Percentiles rank a stretch among this genome's conserved stretches.
These are phyloP conservation scores for Ilyonectria mors-panacis DNA, from an alignment of 2,329 filamentous ascomycete genomes.

Conservation along the genomic window DNA sequence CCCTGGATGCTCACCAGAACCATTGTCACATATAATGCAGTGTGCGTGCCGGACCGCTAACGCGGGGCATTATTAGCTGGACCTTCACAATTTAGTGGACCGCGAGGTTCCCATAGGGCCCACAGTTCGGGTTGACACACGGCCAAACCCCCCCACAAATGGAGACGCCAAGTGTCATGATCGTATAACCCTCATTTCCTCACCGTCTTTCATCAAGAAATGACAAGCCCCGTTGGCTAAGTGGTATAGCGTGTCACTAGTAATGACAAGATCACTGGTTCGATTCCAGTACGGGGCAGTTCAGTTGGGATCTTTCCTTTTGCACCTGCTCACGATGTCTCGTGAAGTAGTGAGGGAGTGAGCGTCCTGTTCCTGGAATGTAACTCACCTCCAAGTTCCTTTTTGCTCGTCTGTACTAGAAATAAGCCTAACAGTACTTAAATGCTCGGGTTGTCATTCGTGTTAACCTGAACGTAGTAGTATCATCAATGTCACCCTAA, in stretches of 20 bases:
- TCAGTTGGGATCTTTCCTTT: slow-evolving; percentile 1
- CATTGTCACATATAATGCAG: too few relatives aligned
- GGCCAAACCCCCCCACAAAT: neutral
- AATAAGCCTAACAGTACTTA: too few relatives aligned
- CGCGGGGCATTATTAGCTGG: too few relatives aligned
- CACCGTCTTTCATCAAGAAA: neutral
- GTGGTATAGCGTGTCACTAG: slow-evolving; percentile 51
- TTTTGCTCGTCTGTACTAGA: neutral
- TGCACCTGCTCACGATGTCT: neutral
- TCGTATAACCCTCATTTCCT: neutral
- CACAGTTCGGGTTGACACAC: neutral
- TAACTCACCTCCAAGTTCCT: neutral
- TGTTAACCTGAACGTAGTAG: too few relatives aligned
- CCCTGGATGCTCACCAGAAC: too few relatives aligned
- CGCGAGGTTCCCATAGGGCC: neutral
- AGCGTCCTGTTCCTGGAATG: neutral
- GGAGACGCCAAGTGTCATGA: neutral
- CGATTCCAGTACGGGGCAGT: slow-evolving; percentile 48
- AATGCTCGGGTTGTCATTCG: too few relatives aligned
- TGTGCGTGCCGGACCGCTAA: too few relatives aligned
- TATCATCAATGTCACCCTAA: too few relatives aligned
- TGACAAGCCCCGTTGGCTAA: slow-evolving; percentile 46
- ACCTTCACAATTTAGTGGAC: too few relatives aligned
- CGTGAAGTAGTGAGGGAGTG: neutral
- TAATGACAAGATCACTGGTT: slow-evolving; percentile 51